These are phyloP conservation scores for Neopestalotiopsis clavispora DNA, from an alignment of 2,329 filamentous ascomycete species.

Conservation along the genomic window DNA sequence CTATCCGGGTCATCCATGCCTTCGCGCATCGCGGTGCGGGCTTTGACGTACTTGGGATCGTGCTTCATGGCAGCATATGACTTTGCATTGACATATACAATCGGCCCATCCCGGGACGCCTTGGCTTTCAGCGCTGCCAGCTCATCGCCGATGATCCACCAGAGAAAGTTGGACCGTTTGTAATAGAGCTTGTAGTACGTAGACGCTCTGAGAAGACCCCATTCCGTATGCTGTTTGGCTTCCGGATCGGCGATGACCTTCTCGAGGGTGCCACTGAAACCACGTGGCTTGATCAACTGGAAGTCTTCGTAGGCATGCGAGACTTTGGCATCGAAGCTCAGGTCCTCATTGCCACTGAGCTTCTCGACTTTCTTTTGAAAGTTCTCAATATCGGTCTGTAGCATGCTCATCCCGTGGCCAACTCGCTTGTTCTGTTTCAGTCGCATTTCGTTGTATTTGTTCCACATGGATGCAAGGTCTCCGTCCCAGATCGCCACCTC, in stretches of 20 bases:
- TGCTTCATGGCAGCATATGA: constrained; percentile 33
- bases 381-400: constrained; percentile 1
- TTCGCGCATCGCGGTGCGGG: constrained; percentile 3
- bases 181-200: constrained; percentile 48
- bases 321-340: constrained; percentile 6
- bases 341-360: neutral
- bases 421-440: neutral
- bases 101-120: constrained; percentile 26
- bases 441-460: constrained; percentile 6
- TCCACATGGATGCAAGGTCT: constrained; percentile 34
- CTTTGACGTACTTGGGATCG: constrained; percentile 31
- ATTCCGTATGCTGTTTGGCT: constrained; percentile 40
- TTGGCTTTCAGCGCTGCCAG: constrained; percentile 52
- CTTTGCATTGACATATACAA: constrained; percentile 39
- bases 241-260: constrained; percentile 35
- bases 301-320: constrained; percentile 25
- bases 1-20: neutral
- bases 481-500: constrained; percentile 39
- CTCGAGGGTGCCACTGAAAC: constrained; percentile 30
- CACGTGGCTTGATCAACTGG: constrained; percentile 24
- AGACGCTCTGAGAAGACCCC: constrained; percentile 58
- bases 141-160: constrained; percentile 54
- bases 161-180: constrained; percentile 40
- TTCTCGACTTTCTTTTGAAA: neutral
- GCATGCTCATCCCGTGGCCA: neutral